Evolutionary conservation across 192 early-diverging fungal genomes (phyloP), one percentile per base, ranked within the genome.

Genomic region (Rhizophagus prolifer): DNA sequence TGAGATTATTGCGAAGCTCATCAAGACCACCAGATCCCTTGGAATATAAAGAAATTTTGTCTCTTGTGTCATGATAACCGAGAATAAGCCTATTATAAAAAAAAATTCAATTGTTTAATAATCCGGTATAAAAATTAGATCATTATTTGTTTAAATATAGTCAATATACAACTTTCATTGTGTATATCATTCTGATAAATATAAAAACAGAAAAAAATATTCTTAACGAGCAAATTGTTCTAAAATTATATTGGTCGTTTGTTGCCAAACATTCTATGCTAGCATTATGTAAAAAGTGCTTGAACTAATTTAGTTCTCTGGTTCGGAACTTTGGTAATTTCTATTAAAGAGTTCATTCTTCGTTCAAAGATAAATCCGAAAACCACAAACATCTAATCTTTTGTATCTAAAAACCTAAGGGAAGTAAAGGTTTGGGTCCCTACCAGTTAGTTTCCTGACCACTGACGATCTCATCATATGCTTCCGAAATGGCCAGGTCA

Each of bases 21-120:
- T 79, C 80, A 54, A 90, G 67, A 50, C 89, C 89, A 50, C 83
- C 79, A 47, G 80, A 78, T 26, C 89, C 89, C 38, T 84, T 85
- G 31, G 79, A 74, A 79, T 89, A 88, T 31, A 90, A 76, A 28
- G 89, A 90, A 79, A 90, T 88, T 73, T 88, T 86, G 74, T 90
- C 89, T 46, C 89, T 76, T 21, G 88, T 85, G 68, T 90, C 87
- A 76, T 88, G 82, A 81, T 90, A 90, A 14, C 89, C 89, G 28
- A 90, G 82, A 62, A 90, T 83, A 21, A 90, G 77, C 89, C 89
- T 90, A 75, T 63, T 74, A 21, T 46, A 36, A 13, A 46, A 19
- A 69, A 46, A 46, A 47, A 69, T 25, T 12, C 13, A 46, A 38
- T 34, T 46, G 25, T 69, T 69, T 34, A 67, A 38, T 64, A 28